Evolutionary conservation across 306 rosid species (phyloP).

Genomic region (Delonix regia): DNA sequence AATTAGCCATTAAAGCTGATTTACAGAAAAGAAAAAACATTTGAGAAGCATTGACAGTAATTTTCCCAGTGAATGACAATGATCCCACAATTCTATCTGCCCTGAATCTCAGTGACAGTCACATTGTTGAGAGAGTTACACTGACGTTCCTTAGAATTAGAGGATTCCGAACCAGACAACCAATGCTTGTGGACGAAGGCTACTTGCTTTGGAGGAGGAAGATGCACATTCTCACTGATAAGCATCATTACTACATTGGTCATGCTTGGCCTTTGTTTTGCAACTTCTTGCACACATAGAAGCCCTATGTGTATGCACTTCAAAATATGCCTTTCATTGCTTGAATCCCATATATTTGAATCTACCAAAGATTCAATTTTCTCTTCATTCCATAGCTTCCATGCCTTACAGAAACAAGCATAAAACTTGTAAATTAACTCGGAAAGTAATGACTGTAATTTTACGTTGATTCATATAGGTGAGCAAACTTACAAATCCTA

Average conservation of each 20-base stretch:
- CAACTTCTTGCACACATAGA: slow-evolving; percentile 49
- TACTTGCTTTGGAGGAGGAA: slow-evolving; percentile 49
- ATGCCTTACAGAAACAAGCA: slow-evolving; percentile 35
- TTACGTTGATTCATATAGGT: too few species aligned
- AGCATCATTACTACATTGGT: slow-evolving; percentile 41
- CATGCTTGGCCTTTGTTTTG: slow-evolving; percentile 45
- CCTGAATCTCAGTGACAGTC: slow-evolving; percentile 38
- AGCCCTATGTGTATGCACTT: slow-evolving; percentile 50
- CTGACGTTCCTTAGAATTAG: slow-evolving; percentile 31
- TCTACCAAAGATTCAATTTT: slow-evolving; percentile 28
- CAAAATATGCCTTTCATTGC: slow-evolving; percentile 35
- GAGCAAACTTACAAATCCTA: slow-evolving; percentile 41
- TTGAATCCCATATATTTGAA: slow-evolving; percentile 32
- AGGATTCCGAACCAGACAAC: slow-evolving; percentile 31
- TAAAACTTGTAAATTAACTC: neutral
- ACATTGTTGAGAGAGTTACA: slow-evolving; percentile 33
- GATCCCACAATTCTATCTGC: slow-evolving; percentile 31
- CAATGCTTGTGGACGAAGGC: slow-evolving; percentile 38
- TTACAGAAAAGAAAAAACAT: too few species aligned
- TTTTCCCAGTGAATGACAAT: neutral
- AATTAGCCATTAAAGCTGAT: too few species aligned
- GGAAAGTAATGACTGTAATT: neutral
- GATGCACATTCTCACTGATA: slow-evolving; percentile 43
- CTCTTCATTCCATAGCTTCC: slow-evolving; percentile 49
- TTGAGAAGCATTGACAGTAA: too few species aligned